These are phyloP conservation scores for Colletotrichum higginsianum DNA, from an alignment of 2,329 filamentous ascomycete species.

Conservation along the genomic window DNA sequence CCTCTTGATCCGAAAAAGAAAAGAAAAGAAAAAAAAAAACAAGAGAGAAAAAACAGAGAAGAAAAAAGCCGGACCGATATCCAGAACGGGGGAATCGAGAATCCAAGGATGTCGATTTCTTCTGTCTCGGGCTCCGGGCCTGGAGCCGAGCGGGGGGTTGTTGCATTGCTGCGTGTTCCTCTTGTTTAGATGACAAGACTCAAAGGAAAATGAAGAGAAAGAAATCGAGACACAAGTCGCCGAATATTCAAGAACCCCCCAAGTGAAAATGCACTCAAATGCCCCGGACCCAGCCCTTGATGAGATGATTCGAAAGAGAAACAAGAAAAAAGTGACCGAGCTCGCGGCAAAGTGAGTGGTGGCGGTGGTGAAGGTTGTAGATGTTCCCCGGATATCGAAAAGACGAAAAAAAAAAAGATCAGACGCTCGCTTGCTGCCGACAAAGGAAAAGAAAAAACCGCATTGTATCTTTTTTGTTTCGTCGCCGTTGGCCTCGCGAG, in stretches of 20 bases:
- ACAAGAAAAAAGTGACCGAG: slow-evolving; percentile 43
- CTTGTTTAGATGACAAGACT: slow-evolving; percentile 62
- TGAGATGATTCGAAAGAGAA: slow-evolving; percentile 52
- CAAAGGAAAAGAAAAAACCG: slow-evolving; percentile 44
- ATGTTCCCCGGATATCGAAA: slow-evolving; percentile 58
- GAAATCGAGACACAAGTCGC: slow-evolving; percentile 58
- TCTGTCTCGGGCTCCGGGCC: slow-evolving; percentile 59
- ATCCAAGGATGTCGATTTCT: slow-evolving; percentile 56
- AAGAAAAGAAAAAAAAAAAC: slow-evolving; percentile 50
- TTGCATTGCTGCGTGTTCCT: slow-evolving; percentile 77
- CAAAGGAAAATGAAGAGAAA: slow-evolving; percentile 49
- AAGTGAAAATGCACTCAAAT: slow-evolving; percentile 69
- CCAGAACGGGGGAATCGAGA: slow-evolving; percentile 57
- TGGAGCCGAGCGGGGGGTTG: slow-evolving; percentile 59
- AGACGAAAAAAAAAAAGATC: slow-evolving; percentile 50
- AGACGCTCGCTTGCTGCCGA: slow-evolving; percentile 62
- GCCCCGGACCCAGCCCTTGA: slow-evolving; percentile 69
- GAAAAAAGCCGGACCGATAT: slow-evolving; percentile 47
- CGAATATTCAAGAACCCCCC: slow-evolving; percentile 63
- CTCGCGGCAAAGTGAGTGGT: slow-evolving; percentile 66
- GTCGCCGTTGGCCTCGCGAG: slow-evolving; percentile 56
- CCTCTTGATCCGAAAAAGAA: slow-evolving; percentile 57
- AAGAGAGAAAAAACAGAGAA: slow-evolving; percentile 48
- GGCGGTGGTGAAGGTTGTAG: slow-evolving; percentile 58
- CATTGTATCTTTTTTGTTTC: slow-evolving; percentile 44